Percentiles rank a stretch among this genome's conserved stretches.
These are phyloP conservation scores for Solanum chilense DNA, from an alignment of 257 asterid species.

Conservation along the genomic window DNA sequence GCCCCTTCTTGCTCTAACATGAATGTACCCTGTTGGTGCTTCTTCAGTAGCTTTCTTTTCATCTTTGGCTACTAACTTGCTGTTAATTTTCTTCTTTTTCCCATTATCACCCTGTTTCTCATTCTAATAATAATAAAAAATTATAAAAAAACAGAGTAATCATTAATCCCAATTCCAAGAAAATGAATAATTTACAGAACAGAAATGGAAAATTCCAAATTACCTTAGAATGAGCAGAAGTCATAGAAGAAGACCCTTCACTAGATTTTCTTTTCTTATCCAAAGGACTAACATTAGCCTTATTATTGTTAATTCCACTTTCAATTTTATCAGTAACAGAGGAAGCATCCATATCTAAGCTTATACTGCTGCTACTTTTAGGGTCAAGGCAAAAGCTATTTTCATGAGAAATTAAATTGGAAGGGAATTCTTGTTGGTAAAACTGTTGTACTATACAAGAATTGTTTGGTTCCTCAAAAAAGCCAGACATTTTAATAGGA, in stretches of 20 bases:
- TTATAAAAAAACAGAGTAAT: background rate
- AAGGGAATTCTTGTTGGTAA: conserved; percentile 17
- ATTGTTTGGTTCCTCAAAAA: conserved; percentile 23
- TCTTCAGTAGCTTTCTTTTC: conserved; percentile 19
- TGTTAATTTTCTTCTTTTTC: conserved; percentile 18
- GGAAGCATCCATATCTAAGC: conserved; percentile 23
- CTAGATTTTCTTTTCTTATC: conserved; percentile 35
- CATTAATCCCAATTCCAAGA: background rate
- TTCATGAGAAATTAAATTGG: background rate
- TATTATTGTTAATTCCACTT: conserved; percentile 6
- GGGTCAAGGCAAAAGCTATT: conserved; percentile 4
- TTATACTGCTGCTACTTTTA: conserved; percentile 7
- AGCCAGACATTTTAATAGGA: conserved; percentile 7
- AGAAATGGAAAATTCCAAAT: background rate
- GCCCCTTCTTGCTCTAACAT: conserved; percentile 90
- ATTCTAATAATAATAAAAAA: conserved; percentile 7
- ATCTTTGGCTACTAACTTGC: conserved; percentile 12
- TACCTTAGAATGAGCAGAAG: conserved; percentile 55
- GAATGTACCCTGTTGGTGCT: conserved; percentile 44
- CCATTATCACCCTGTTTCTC: conserved; percentile 16
- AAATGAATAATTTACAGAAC: background rate
- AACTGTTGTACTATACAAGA: conserved; percentile 1
- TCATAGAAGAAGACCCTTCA: conserved; percentile 10
- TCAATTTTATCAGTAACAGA: conserved; percentile 29
- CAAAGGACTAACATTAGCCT: conserved; percentile 5